Base-by-base conservation (phyloP, 192 early-diverging fungal species). In the Coemansia sp. region DNA sequence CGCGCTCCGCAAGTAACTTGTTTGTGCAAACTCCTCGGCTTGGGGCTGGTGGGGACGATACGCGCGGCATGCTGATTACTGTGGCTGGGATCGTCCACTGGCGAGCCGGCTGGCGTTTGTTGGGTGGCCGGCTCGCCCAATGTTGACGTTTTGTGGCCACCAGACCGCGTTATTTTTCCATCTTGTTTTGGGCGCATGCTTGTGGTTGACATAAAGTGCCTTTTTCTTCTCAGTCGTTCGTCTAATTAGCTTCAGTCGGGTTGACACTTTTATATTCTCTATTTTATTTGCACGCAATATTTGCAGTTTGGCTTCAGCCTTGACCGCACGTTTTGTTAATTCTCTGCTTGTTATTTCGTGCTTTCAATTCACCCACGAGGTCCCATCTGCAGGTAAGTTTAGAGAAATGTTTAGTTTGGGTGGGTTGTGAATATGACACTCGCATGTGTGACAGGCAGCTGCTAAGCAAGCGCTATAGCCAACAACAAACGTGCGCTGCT, bases 1-100 rank as follows among this genome's bases (percentile, higher is more conserved):
- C 31, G 57, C 62, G 2, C 57, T 74, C 47, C 69, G 72, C 57
- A 61, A 53, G 48, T 63, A 62, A 58, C 38, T 11, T 25, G 15
- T 54, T 6, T 28, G 22, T 54, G 23, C 0, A 5, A 26, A 14
- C 23, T 26, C 57, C 40, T 12, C 15, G 10, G 40, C 40, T 15
- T 42, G 40, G 40, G 15, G 40, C 12, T 11, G 40, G 40, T 2
- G 40, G 40, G 12, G 15, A 15, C 10, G 10, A 42, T 42, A 42
- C 14, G 28, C 28, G 28, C 28, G 28, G 28, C 28, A 31, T 31
- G 4, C 28, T 31, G 28, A 31, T 31, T 31, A 6, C 28, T 31
- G 28, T 31, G 28, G 28, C 28, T 31, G 28, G 28, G 25, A 20
- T 52, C 8, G 19, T 52, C 25, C 25, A 23, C 23, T 52, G 50